Evolutionary conservation across 139 green algal genomes (phyloP).

Genomic region (Chlamydomonas sphaeroides): DNA sequence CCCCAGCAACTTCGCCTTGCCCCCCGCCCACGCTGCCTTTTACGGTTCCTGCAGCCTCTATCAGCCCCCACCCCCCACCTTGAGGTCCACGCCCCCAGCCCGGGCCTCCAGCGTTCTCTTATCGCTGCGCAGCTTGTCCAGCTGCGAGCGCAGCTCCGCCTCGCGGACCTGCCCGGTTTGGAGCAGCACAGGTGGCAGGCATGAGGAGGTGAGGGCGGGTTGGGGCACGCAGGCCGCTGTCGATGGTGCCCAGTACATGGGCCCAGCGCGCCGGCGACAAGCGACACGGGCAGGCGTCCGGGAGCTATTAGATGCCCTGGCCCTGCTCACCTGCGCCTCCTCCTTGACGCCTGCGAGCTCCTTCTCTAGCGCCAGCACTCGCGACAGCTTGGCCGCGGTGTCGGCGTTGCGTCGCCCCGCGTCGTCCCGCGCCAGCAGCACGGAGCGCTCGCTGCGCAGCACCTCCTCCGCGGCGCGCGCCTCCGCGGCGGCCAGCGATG

Average conservation of each 20-base stretch:
- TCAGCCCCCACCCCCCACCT: not conserved
- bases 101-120: slow-evolving; percentile 57
- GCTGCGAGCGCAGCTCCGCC: slow-evolving; percentile 48
- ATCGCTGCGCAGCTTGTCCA: slow-evolving; percentile 64
- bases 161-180: slow-evolving; percentile 57
- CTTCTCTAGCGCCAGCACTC: slow-evolving; percentile 56
- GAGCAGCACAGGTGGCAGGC: too few relatives aligned
- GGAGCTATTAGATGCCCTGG: not conserved
- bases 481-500: slow-evolving; percentile 4
- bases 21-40: not conserved
- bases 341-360: slow-evolving; percentile 49
- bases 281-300: too few relatives aligned
- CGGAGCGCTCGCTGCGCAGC: slow-evolving; percentile 28
- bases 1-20: not conserved
- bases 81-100: slow-evolving; percentile 57
- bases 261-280: too few relatives aligned
- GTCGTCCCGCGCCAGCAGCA: slow-evolving; percentile 34
- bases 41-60: too few relatives aligned
- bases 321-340: slow-evolving; percentile 17
- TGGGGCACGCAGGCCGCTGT: too few relatives aligned
- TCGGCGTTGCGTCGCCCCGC: slow-evolving; percentile 30
- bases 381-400: slow-evolving; percentile 41
- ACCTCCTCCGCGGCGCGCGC: slow-evolving; percentile 40
- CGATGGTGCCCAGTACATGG: too few relatives aligned
- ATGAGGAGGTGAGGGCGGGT: too few relatives aligned